These are phyloP conservation scores for Hypoxylon sp. DNA, from an alignment of 2,329 filamentous ascomycete genomes.

Conservation along the genomic window DNA sequence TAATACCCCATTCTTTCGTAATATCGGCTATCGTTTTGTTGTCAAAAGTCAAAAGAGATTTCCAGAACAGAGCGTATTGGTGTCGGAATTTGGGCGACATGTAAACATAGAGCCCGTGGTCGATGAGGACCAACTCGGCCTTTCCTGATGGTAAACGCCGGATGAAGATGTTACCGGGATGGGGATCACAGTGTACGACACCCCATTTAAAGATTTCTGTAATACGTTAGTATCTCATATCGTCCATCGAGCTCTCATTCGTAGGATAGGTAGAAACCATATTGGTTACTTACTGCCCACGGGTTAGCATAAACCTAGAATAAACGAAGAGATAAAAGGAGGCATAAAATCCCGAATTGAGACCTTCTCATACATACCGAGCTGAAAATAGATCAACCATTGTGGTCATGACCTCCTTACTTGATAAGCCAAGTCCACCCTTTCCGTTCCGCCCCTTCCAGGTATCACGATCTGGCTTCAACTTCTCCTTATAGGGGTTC, in stretches of 20 bases:
- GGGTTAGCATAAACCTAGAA: slow-evolving; percentile 23
- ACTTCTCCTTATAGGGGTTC: slow-evolving; percentile 67
- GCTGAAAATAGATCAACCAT: slow-evolving; percentile 96
- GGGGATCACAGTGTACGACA: slow-evolving; percentile 94
- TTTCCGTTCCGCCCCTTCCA: slow-evolving; percentile 81
- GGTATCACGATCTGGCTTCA: slow-evolving; percentile 84
- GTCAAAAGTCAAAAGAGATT: slow-evolving; percentile 92
- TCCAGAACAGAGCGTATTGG: slow-evolving; percentile 94
- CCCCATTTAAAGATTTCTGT: slow-evolving; percentile 99
- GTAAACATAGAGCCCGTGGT: slow-evolving; percentile 95
- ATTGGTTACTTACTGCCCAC: slow-evolving; percentile 23
- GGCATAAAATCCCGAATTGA: not conserved
- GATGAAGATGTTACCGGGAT: slow-evolving; percentile 97
- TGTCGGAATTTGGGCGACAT: slow-evolving; percentile 87
- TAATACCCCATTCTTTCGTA: slow-evolving; percentile 87
- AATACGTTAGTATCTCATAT: slow-evolving; percentile 16
- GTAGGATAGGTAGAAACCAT: not conserved
- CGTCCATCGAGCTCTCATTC: not conserved
- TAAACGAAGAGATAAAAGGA: not conserved
- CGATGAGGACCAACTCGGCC: slow-evolving; percentile 93
- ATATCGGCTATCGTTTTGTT: slow-evolving; percentile 82
- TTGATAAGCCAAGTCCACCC: slow-evolving; percentile 85
- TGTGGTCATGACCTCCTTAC: slow-evolving; percentile 93
- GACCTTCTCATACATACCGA: slow-evolving; percentile 32
- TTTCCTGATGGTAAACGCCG: slow-evolving; percentile 85